phyloP scores from a whole-genome alignment of 2,329 filamentous ascomycete genomes.

The Xylaria digitata region DNA sequence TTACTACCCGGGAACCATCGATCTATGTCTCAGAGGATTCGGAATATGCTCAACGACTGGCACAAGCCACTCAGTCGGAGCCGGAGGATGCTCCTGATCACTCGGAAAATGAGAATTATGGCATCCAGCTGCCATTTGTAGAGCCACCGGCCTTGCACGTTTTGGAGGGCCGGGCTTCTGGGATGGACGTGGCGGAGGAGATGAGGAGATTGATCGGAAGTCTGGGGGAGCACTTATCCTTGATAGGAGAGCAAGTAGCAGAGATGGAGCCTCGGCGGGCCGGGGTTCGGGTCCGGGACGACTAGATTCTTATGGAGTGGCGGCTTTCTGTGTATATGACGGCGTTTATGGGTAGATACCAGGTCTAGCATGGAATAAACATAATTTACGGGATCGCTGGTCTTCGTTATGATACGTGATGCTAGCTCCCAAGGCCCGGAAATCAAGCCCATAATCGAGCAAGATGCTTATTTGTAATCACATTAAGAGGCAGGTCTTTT shows the following conservation, averaged over 20 bases:
- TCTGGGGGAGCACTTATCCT: slow-evolving; percentile 60
- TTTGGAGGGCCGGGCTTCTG: slow-evolving; percentile 65
- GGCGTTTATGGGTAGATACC: slow-evolving; percentile 34
- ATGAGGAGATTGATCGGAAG: slow-evolving; percentile 63
- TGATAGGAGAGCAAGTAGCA: slow-evolving; percentile 59
- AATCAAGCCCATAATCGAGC: too few relatives aligned
- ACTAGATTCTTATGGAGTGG: slow-evolving; percentile 6
- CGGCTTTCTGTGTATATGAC: not conserved
- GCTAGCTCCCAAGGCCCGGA: too few relatives aligned
- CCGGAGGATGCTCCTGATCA: slow-evolving; percentile 18
- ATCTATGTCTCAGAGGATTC: slow-evolving; percentile 72
- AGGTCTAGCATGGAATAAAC: slow-evolving; percentile 15
- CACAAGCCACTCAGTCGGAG: slow-evolving; percentile 34
- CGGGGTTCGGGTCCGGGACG: slow-evolving; percentile 30
- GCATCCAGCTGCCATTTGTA: slow-evolving; percentile 52
- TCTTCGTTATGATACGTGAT: not conserved
- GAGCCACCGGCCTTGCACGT: slow-evolving; percentile 62
- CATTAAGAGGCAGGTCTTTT: too few relatives aligned
- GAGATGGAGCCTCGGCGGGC: slow-evolving; percentile 52
- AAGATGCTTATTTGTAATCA: not conserved
- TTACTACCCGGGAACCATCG: slow-evolving; percentile 63
- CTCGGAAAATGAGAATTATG: slow-evolving; percentile 24
- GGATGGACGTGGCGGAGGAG: slow-evolving; percentile 63
- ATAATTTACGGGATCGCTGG: not conserved
- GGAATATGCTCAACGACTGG: slow-evolving; percentile 55